Percentiles rank a stretch among this genome's conserved stretches.
phyloP scores from a whole-genome alignment of 805 yeast species.

The Dipodascopsis uninucleata region DNA sequence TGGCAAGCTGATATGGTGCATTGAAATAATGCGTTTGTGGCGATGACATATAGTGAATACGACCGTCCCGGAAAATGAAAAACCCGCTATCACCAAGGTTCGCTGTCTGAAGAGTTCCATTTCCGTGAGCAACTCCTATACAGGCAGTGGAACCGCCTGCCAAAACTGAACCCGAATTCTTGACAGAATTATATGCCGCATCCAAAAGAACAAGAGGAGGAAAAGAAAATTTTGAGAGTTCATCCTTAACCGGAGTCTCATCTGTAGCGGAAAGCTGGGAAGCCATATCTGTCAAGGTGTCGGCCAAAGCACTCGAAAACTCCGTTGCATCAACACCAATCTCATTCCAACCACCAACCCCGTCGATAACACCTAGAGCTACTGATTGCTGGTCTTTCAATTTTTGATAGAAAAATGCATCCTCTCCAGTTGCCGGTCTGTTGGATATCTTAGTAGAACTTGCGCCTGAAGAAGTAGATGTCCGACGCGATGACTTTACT shows the following conservation, averaged over 20 bases:
- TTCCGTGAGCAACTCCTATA: slow-evolving; percentile 60
- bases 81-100: slow-evolving; percentile 96
- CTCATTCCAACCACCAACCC: slow-evolving; percentile 97
- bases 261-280: slow-evolving; percentile 10
- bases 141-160: slow-evolving; percentile 96
- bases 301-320: slow-evolving; percentile 75
- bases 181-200: slow-evolving; percentile 54
- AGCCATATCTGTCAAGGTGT: slow-evolving; percentile 44
- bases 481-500: not conserved
- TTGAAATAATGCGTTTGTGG: slow-evolving; percentile 85
- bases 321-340: slow-evolving; percentile 88
- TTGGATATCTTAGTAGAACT: not conserved
- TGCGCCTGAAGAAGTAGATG: slow-evolving; percentile 1
- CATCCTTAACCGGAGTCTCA: slow-evolving; percentile 6
- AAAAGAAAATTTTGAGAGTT: slow-evolving; percentile 23
- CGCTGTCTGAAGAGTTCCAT: slow-evolving; percentile 57
- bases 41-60: slow-evolving; percentile 60
- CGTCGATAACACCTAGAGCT: slow-evolving; percentile 56
- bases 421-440: slow-evolving; percentile 30
- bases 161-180: slow-evolving; percentile 55
- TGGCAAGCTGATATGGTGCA: slow-evolving; percentile 87
- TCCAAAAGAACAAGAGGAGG: slow-evolving; percentile 51
- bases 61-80: slow-evolving; percentile 68
- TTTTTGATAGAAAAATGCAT: slow-evolving; percentile 26
- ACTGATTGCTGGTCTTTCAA: slow-evolving; percentile 25